A percentile compares a stretch with the other conserved stretches of the same genome.
Evolutionary conservation across 2,329 filamentous ascomycete genomes (phyloP).

Genomic region (Claviceps citrina): DNA sequence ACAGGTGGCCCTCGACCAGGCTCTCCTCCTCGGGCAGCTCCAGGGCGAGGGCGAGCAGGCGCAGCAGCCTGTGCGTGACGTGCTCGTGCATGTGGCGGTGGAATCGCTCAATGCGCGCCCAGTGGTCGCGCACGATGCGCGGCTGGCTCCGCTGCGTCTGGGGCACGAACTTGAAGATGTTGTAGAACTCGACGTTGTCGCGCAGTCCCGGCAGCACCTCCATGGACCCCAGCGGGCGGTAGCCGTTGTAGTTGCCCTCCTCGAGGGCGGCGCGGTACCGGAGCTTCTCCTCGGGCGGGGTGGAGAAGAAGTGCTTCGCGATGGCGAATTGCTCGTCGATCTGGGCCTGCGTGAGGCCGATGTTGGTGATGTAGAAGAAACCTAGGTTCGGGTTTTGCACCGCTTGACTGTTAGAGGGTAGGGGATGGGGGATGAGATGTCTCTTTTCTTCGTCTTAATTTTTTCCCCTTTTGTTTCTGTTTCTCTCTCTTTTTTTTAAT

Average conservation of each 20-base stretch:
- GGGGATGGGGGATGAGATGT: too few relatives aligned
- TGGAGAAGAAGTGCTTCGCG: constrained; percentile 40
- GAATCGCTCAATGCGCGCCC: constrained; percentile 19
- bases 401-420: too few relatives aligned
- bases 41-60: constrained; percentile 31
- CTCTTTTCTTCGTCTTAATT: too few relatives aligned
- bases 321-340: constrained; percentile 47
- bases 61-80: constrained; percentile 19
- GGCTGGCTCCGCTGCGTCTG: constrained; percentile 18
- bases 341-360: constrained; percentile 43
- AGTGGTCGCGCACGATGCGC: constrained; percentile 17
- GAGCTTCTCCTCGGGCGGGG: constrained; percentile 42
- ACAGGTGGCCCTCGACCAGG: constrained; percentile 37
- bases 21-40: constrained; percentile 38
- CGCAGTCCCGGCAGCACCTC: constrained; percentile 19
- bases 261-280: constrained; percentile 37
- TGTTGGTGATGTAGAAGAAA: constrained; percentile 50
- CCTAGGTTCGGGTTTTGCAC: too few relatives aligned
- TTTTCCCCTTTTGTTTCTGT: too few relatives aligned
- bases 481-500: too few relatives aligned
- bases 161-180: constrained; percentile 25
- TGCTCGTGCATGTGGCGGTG: constrained; percentile 20
- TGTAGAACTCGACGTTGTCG: constrained; percentile 26
- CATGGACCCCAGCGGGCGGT: constrained; percentile 29
- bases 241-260: constrained; percentile 41